A percentile compares a stretch with the other conserved stretches of the same genome.
Conservation (phyloP, 73 alveolate species). For the Paramecium sonneborni region DNA sequence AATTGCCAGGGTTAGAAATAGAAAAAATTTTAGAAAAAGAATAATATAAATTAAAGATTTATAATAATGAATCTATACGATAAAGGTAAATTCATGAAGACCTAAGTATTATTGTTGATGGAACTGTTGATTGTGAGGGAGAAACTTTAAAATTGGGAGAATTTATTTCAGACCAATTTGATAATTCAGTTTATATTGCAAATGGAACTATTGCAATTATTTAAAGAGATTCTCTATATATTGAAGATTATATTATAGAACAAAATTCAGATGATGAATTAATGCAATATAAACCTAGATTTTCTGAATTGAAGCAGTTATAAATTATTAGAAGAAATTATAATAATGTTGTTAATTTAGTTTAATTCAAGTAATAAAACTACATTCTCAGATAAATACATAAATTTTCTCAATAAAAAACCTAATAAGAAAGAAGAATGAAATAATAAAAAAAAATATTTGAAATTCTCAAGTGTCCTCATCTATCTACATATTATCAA, state of each 20-base stretch:
- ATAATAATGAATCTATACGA: not conserved
- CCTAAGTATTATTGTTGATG: not conserved
- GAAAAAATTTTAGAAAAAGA: not conserved
- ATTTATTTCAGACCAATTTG: not conserved
- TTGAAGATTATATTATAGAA: conserved; percentile 3
- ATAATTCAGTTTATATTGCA: not conserved
- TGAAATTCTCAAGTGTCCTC: not conserved
- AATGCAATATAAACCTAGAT: not conserved
- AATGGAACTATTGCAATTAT: not conserved
- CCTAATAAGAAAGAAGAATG: not conserved
- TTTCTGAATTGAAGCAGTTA: not conserved
- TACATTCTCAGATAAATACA: not conserved
- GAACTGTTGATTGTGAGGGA: conserved; percentile 6
- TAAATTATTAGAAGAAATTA: not conserved
- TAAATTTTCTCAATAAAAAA: not conserved
- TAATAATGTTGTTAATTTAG: not conserved
- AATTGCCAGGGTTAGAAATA: not conserved
- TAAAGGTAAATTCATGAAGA: conserved; percentile 9
- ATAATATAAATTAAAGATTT: not conserved
- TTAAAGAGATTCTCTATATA: not conserved
- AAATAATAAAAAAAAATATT: not conserved
- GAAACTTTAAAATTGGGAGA: not conserved
- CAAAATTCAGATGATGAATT: not conserved
- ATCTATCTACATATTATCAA: not conserved
- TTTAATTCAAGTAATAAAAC: not conserved